These are phyloP conservation scores for Cryptococcus floricola DNA, from an alignment of 1,284 basidiomycete species.

Conservation along the genomic window DNA sequence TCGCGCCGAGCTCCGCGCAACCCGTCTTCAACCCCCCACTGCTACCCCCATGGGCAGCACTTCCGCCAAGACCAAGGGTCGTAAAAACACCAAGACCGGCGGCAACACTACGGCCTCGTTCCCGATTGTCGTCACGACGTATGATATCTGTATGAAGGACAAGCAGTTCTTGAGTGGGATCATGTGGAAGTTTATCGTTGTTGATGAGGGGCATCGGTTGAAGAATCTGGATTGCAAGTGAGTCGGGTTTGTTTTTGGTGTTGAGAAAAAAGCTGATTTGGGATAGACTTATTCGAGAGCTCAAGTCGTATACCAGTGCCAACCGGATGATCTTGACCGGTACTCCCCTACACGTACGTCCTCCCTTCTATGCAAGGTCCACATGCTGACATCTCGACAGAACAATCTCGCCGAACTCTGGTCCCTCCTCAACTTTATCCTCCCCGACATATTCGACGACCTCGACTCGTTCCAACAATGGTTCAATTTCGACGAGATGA, in stretches of 20 bases:
- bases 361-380: background rate
- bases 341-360: slow-evolving; percentile 79
- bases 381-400: slow-evolving; percentile 47
- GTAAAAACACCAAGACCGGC: slow-evolving; percentile 21
- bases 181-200: slow-evolving; percentile 89
- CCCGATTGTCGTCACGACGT: slow-evolving; percentile 71
- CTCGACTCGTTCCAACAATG: slow-evolving; percentile 86
- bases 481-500: slow-evolving; percentile 55
- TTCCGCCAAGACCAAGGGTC: slow-evolving; percentile 16
- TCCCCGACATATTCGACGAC: slow-evolving; percentile 88
- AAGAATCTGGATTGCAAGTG: slow-evolving; percentile 85
- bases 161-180: slow-evolving; percentile 62
- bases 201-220: slow-evolving; percentile 90
- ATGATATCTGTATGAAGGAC: slow-evolving; percentile 88
- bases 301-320: slow-evolving; percentile 79
- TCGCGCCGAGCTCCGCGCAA: slow-evolving; percentile 68
- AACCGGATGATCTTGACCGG: slow-evolving; percentile 91
- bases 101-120: slow-evolving; percentile 39
- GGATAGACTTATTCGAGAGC: slow-evolving; percentile 70
- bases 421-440: slow-evolving; percentile 90
- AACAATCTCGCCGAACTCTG: slow-evolving; percentile 93
- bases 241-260: slow-evolving; percentile 11
- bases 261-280: background rate
- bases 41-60: slow-evolving; percentile 24
- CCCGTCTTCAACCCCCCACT: slow-evolving; percentile 42